Base-by-base conservation (phyloP, 129 eudicot genomes). In the Arctium minus region DNA sequence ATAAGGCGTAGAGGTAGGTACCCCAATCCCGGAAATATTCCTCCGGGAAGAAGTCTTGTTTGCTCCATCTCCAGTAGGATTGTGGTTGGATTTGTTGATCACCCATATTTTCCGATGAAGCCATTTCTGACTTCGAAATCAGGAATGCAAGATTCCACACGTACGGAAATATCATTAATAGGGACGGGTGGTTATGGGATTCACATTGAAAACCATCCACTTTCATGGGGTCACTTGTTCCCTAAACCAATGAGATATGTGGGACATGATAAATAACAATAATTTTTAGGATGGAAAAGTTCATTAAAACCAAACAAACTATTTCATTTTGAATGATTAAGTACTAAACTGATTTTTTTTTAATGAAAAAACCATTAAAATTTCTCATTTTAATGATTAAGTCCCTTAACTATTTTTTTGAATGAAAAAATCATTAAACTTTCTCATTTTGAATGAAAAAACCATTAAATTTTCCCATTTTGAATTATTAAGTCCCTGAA, bases 21-120 rank as follows among this genome's bases (percentile, higher is more conserved):
- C 39, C 29, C 93, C 92, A 84, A 78, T 79, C 78, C 40, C 82
- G 67, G 85, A 92, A 92, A 30, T 93, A 92, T 84, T 92, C 83
- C 76, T 89, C 97, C 38, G 97, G 97, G 89, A 86, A 89, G 76
- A 92, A 92, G 78, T 89, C 97, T 79, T 89, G 85, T 87, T 89
- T 90, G 88, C 86, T 92, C 83, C 92, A 90, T 90, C 97, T 85
- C 91, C 92, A 92, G 80, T 92, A 90, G 74, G 87, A 83, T 86
- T 86, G 86, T 82, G 81, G 80, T 15, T 83, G 86, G 33, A 18
- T 17, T 71, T 83, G 53, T 38, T 87, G 75, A 67, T 39, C 82
- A 15, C 73, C 74, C 36, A 35, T 53, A 78, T 70, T 81, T 83
- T 70, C 82, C 33, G 37, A 68, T 82, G 83, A 77, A 82, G 82